A percentile compares a stretch with the other conserved stretches of the same genome.
Conservation (phyloP, 345 rosid genomes). For the Brassica carinata region DNA sequence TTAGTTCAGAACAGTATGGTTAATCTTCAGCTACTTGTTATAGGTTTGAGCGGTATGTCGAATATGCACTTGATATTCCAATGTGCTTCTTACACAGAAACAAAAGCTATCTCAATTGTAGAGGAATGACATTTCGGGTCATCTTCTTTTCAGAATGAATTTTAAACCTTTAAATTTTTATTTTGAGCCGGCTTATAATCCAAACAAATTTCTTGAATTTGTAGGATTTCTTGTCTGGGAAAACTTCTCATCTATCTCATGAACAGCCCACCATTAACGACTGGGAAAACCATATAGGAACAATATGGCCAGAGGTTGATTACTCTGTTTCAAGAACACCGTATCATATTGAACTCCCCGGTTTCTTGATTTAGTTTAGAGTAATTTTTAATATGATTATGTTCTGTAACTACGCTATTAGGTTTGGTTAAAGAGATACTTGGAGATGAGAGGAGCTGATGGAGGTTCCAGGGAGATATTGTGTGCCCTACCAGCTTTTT, state of each 20-base stretch:
- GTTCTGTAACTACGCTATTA: conserved; percentile 32
- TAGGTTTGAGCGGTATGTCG: conserved; percentile 5
- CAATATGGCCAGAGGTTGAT: conserved; percentile 4
- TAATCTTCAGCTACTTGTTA: not conserved
- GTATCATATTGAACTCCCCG: conserved; percentile 2
- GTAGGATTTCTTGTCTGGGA: not conserved
- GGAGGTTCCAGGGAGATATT: conserved; percentile 95
- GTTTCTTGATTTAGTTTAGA: not conserved
- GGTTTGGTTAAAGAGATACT: conserved; percentile 92
- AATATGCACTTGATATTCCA: not conserved
- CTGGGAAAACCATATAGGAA: conserved; percentile 6
- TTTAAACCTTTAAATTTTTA: not conserved
- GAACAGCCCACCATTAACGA: conserved; percentile 9
- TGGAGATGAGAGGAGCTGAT: conserved; percentile 99
- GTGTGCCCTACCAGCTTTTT: conserved; percentile 94
- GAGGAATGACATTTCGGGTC: conserved; percentile 10
- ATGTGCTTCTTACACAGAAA: conserved; percentile 5
- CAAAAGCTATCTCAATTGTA: not conserved
- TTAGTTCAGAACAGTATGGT: not conserved
- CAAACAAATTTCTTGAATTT: not conserved
- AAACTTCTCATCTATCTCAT: conserved; percentile 4
- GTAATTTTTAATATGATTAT: not conserved
- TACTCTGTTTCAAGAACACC: not conserved
- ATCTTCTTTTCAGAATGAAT: not conserved
- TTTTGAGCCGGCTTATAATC: not conserved